Base-by-base conservation (phyloP, 805 yeast species). In the Maudiozyma serrabonitensis region DNA sequence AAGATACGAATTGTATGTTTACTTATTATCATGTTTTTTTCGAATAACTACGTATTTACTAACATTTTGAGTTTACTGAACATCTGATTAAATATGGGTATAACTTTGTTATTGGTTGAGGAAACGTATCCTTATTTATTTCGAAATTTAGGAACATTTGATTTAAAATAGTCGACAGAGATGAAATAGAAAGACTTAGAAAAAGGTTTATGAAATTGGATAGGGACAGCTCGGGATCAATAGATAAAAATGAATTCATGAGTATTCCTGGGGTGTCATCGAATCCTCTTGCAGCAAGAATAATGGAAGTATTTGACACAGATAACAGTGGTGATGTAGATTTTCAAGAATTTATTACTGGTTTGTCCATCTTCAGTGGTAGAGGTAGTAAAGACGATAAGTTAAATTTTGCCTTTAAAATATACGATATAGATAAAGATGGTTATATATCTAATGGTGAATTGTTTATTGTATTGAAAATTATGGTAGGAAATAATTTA, bases 391-490 rank as follows among this genome's bases (percentile, higher is more conserved):
- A 80, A 45, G 83, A 81, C 48, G 97, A 88, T 56, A 91, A 89
- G 67, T 74, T 91, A 51, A 74, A 74, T 61, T 93, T 95, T 71
- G 93, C 96, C 11, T 93, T 93, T 69, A 86, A 82, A 60, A 88
- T 93, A 18, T 93, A 93, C 63, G 99, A 93, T 63, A 88, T 93
- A 54, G 99, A 93, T 67, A 76, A 88, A 49, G 99, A 93, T 64
- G 99, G 99, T 0, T 89, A 62, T 63, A 87, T 93, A 37, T 90
- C 97, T 2, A 91, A 91, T 63, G 99, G 99, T 23, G 99, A 93
- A 68, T 68, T 93, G 50, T 93, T 84, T 60, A 75, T 91, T 40
- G 98, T 93, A 40, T 73, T 93, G 70, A 87, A 93, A 68, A 86
- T 87, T 79, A 93, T 93, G 99, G 99, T 95, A 26, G 99, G 98